Base-by-base conservation (phyloP, 148 eudicot species). In the Hydrangea macrophylla region DNA sequence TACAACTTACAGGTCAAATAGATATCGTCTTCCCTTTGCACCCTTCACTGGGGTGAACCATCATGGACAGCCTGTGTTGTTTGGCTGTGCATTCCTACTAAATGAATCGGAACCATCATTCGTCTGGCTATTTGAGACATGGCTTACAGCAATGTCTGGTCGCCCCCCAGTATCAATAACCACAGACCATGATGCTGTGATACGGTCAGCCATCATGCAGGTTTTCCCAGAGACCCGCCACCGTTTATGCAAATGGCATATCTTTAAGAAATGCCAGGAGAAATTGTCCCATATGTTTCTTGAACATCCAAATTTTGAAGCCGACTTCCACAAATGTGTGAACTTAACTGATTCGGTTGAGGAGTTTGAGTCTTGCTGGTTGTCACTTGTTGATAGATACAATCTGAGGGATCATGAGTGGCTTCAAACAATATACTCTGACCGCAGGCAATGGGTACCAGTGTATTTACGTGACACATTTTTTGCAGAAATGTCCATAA, bases 181-280 rank as follows among this genome's bases (percentile, higher is more conserved):
- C 51, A 84, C 88, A 3, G 88, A 84, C 61, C 75, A 84, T 37
- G 88, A 84, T 72, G 56, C 69, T 0, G 79, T 81, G 42, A 84
- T 84, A 70, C 66, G 73, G 39, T 78, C 88, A 32, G 85, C 83
- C 63, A 68, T 84, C 40, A 58, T 68, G 81, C 83, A 81, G 70
- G 85, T 84, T 58, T 81, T 84, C 53, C 88, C 88, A 6, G 67
- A 76, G 36, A 74, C 85, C 26, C 83, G 88, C 18, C 88, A 84
- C 45, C 85, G 88, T 23, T 84, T 84, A 75, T 84, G 88, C 74
- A 84, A 84, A 67, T 84, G 88, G 85, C 88, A 84, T 36, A 84
- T 84, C 22, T 84, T 84, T 58, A 84, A 81, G 66, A 82, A 84
- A 56, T 81, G 83, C 73, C 88, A 84, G 70, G 88, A 84, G 68